phyloP scores from a whole-genome alignment of 345 rosid species.

The Physaria fendleri region DNA sequence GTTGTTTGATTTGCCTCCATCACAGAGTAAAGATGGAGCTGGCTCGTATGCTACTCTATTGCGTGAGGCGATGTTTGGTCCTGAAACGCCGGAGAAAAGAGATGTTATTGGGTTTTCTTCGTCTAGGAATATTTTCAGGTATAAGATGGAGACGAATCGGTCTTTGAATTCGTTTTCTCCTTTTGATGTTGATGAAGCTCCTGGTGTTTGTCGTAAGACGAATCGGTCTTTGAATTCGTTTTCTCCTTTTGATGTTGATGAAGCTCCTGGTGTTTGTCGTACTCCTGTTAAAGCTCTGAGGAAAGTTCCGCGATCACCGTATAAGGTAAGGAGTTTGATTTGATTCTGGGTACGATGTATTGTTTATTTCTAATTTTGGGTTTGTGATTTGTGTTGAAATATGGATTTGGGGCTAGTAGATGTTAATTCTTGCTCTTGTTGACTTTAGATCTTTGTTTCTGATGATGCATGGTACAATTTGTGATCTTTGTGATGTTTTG shows the following conservation, averaged over 20 bases:
- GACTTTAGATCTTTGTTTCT: neutral
- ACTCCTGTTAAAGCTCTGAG: constrained; percentile 72
- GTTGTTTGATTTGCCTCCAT: constrained; percentile 57
- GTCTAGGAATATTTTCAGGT: constrained; percentile 72
- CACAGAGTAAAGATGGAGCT: constrained; percentile 44
- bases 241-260: constrained; percentile 59
- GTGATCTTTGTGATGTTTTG: constrained; percentile 11
- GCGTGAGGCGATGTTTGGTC: constrained; percentile 73
- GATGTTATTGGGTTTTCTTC: constrained; percentile 35
- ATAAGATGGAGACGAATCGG: constrained; percentile 76
- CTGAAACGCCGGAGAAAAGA: constrained; percentile 70
- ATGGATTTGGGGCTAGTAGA: neutral
- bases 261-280: constrained; percentile 52
- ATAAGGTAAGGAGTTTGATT: constrained; percentile 47
- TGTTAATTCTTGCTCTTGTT: constrained; percentile 4
- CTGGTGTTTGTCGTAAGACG: no score
- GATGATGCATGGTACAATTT: neutral
- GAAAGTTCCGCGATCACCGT: constrained; percentile 90
- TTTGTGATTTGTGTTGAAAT: constrained; percentile 14
- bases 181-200: no score
- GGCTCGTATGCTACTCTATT: constrained; percentile 61
- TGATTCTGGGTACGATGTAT: neutral
- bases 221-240: constrained; percentile 54
- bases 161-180: no score
- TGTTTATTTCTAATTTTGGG: neutral